A percentile compares a stretch with the other conserved stretches of the same genome.
These are phyloP conservation scores for Coemansia biformis DNA, from an alignment of 192 early-diverging fungal species.

Conservation along the genomic window DNA sequence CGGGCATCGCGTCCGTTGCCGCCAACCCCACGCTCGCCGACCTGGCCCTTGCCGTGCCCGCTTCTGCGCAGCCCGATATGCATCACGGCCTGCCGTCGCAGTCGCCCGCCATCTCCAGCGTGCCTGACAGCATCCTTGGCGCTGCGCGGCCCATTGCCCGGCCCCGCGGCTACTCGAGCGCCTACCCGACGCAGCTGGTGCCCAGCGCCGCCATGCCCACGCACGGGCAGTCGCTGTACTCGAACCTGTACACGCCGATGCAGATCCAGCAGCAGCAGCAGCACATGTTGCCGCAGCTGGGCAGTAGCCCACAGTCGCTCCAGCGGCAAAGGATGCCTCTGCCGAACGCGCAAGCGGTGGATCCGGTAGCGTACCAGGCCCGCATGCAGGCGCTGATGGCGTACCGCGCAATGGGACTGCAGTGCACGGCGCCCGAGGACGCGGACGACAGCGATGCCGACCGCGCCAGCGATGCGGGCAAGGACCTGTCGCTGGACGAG, in stretches of 20 bases:
- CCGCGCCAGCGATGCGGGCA: constrained; percentile 4
- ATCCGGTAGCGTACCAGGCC: constrained; percentile 36
- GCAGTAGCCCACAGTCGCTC: constrained; percentile 13
- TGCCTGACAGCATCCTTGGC: constrained; percentile 17
- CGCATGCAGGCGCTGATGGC: constrained; percentile 46
- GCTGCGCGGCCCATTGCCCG: constrained; percentile 32
- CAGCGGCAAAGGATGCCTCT: constrained; percentile 33
- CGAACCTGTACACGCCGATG: constrained; percentile 33
- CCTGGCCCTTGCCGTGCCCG: constrained; percentile 7
- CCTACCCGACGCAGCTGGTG: not conserved
- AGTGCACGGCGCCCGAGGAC: constrained; percentile 44
- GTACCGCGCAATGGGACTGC: constrained; percentile 49
- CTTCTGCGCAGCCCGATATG: constrained; percentile 5
- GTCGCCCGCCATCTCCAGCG: constrained; percentile 20
- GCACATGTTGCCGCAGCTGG: constrained; percentile 7
- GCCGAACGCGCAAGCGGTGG: constrained; percentile 39
- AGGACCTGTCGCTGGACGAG: constrained; percentile 43
- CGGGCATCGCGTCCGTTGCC: not conserved
- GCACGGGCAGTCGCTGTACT: constrained; percentile 22
- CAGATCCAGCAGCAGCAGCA: constrained; percentile 32
- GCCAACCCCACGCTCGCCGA: constrained; percentile 30
- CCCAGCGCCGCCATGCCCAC: constrained; percentile 7
- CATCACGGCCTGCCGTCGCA: constrained; percentile 18
- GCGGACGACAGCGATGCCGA: constrained; percentile 9
- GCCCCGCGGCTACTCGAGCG: constrained; percentile 22